phyloP scores from a whole-genome alignment of 257 asterid species.

The Solanum pinnatisectum region DNA sequence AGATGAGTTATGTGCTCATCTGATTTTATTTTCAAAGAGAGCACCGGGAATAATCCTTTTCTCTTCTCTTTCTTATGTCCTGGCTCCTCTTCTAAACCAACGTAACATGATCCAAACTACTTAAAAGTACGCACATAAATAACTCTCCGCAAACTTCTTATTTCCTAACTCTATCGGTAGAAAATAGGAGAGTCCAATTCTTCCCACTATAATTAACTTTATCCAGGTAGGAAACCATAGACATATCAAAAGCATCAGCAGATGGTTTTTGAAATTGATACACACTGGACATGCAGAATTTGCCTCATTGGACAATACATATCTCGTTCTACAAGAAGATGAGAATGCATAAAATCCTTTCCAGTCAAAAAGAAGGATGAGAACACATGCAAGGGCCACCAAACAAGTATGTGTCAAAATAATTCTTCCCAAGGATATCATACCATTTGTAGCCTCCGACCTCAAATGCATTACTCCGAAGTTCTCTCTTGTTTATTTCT shows the following conservation, averaged over 20 bases:
- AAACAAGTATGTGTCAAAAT: not conserved
- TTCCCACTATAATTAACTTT: not conserved
- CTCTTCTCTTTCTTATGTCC: not conserved
- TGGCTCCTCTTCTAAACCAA: not conserved
- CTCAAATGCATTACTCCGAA: slow-evolving; percentile 37
- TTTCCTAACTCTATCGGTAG: not conserved
- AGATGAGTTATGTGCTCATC: not conserved
- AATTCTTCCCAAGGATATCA: not conserved
- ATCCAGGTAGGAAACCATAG: not conserved
- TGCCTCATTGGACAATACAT: not conserved
- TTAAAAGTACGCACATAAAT: not conserved
- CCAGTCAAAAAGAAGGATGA: not conserved
- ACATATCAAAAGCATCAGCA: not conserved
- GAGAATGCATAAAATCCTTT: not conserved
- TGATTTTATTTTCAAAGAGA: not conserved
- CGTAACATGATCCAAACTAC: not conserved
- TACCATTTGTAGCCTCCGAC: slow-evolving; percentile 49
- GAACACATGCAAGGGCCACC: not conserved
- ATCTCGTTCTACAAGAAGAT: not conserved
- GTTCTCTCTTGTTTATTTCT: slow-evolving; percentile 44
- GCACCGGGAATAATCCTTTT: not conserved
- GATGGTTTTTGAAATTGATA: not conserved
- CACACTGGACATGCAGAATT: not conserved
- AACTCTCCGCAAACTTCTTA: not conserved
- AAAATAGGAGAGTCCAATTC: not conserved